Evolutionary conservation across 345 rosid species (phyloP).

Genomic region (Populus ilicifolia): DNA sequence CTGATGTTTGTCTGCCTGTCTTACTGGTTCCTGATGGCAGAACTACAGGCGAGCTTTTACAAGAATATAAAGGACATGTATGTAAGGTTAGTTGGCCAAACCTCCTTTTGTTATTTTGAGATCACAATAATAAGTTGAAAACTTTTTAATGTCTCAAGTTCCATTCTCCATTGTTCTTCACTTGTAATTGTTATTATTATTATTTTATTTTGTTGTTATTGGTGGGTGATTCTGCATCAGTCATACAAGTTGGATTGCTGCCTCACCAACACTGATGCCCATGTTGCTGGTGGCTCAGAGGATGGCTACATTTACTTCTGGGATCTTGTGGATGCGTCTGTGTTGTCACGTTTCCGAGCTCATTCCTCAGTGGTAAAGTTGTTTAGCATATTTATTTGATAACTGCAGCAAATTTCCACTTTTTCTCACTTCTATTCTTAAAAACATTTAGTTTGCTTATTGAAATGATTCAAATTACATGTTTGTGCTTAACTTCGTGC

Average conservation of each 20-base stretch:
- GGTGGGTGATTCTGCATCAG: conserved; percentile 37
- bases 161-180: not conserved
- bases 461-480: too few relatives aligned
- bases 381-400: not conserved
- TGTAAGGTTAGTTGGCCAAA: conserved; percentile 66
- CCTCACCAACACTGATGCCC: conserved; percentile 78
- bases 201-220: not conserved
- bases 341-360: conserved; percentile 66
- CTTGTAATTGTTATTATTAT: not conserved
- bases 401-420: not conserved
- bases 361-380: conserved; percentile 80
- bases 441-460: not conserved
- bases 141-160: not conserved
- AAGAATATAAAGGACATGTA: conserved; percentile 86
- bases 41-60: conserved; percentile 77
- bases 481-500: not conserved
- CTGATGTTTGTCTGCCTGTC: not conserved
- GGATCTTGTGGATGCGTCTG: conserved; percentile 92
- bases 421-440: not conserved
- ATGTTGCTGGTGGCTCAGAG: conserved; percentile 91
- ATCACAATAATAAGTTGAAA: not conserved
- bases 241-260: conserved; percentile 94
- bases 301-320: conserved; percentile 90
- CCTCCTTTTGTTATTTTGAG: not conserved
- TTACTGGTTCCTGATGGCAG: conserved; percentile 35